Evolutionary conservation across 169 alveolate species (phyloP).

Genomic region (Plasmodium yoelii): DNA sequence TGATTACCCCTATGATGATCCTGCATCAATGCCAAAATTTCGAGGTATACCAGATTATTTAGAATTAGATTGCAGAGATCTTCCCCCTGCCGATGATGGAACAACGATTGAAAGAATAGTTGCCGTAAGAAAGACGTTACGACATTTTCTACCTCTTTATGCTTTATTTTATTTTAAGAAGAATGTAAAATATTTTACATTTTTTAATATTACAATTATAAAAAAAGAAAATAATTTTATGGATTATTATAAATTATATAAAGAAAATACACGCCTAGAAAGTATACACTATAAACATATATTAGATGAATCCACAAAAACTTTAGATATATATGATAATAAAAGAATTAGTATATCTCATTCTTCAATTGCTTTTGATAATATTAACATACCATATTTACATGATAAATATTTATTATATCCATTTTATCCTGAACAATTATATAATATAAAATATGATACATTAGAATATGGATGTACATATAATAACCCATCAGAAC

Average conservation of each 20-base stretch:
- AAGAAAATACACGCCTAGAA: background rate
- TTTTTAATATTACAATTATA: slow-evolving; percentile 28
- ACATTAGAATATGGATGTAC: slow-evolving; percentile 72
- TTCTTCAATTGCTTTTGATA: slow-evolving; percentile 55
- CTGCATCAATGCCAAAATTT: background rate
- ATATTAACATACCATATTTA: slow-evolving; percentile 22
- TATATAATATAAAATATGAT: slow-evolving; percentile 45
- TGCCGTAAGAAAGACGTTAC: slow-evolving; percentile 20
- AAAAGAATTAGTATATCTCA: slow-evolving; percentile 14
- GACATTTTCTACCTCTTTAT: slow-evolving; percentile 49
- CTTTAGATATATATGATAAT: slow-evolving; percentile 11
- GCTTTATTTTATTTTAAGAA: slow-evolving; percentile 33
- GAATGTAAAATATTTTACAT: slow-evolving; percentile 11
- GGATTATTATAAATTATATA: slow-evolving; percentile 29
- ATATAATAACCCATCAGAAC: slow-evolving; percentile 5
- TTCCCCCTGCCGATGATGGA: background rate
- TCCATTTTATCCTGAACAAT: slow-evolving; percentile 63
- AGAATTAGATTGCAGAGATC: slow-evolving; percentile 8
- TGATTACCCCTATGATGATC: slow-evolving; percentile 15
- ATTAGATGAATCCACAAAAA: slow-evolving; percentile 19
- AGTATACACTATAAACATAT: slow-evolving; percentile 10
- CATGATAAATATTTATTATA: slow-evolving; percentile 35
- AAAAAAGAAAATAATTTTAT: slow-evolving; percentile 31
- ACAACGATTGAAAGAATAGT: slow-evolving; percentile 29
- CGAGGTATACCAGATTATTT: slow-evolving; percentile 5